These are phyloP conservation scores for Priceomyces carsonii DNA, from an alignment of 805 yeast genomes.

Conservation along the genomic window DNA sequence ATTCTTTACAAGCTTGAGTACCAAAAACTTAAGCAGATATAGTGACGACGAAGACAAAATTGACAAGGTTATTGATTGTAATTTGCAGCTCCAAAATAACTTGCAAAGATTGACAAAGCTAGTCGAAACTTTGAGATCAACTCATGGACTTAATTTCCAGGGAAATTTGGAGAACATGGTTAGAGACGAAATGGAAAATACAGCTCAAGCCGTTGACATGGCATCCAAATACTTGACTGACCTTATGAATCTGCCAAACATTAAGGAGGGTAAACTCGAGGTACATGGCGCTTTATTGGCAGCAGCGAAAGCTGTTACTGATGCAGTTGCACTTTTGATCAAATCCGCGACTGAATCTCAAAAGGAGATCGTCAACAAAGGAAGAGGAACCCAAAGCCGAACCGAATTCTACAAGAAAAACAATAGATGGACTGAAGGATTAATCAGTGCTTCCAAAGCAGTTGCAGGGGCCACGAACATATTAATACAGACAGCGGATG, in stretches of 20 bases:
- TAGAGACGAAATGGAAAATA: constrained; percentile 69
- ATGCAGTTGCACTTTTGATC: constrained; percentile 72
- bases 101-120: constrained; percentile 58
- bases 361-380: constrained; percentile 73
- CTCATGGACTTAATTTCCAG: constrained; percentile 27
- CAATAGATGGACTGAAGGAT: constrained; percentile 92
- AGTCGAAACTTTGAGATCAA: constrained; percentile 53
- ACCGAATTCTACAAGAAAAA: constrained; percentile 83
- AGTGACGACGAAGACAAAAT: constrained; percentile 63
- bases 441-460: constrained; percentile 84
- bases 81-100: constrained; percentile 69
- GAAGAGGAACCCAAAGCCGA: constrained; percentile 62
- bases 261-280: constrained; percentile 59
- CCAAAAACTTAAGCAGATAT: constrained; percentile 50
- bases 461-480: constrained; percentile 82
- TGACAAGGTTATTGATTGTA: constrained; percentile 75
- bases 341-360: constrained; percentile 80
- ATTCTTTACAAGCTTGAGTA: constrained; percentile 60
- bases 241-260: constrained; percentile 53
- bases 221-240: constrained; percentile 63
- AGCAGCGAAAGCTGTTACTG: constrained; percentile 79
- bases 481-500: constrained; percentile 85
- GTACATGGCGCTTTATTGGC: constrained; percentile 75
- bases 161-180: constrained; percentile 71
- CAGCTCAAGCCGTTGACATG: constrained; percentile 65